Conservation (phyloP, 441 rosid species). For the Lepidium campestre region DNA sequence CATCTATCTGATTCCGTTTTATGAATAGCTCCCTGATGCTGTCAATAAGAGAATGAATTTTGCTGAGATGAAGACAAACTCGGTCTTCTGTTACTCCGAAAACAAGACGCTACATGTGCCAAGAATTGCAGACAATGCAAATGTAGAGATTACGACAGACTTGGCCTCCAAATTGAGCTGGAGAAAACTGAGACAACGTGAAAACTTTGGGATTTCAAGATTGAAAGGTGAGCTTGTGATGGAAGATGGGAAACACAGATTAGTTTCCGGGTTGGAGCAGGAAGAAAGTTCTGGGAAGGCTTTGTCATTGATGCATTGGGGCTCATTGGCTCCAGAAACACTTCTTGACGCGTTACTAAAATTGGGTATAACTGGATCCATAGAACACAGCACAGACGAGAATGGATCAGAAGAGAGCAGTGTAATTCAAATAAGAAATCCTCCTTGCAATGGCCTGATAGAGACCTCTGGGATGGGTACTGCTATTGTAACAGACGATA, state of each 20-base stretch:
- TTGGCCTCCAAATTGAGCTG: constrained; percentile 40
- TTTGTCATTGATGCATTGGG: constrained; percentile 41
- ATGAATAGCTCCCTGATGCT: constrained; percentile 52
- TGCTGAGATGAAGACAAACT: constrained; percentile 24
- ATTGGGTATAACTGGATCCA: constrained; percentile 46
- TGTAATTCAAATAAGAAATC: constrained; percentile 31
- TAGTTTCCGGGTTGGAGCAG: constrained; percentile 33
- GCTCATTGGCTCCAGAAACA: constrained; percentile 40
- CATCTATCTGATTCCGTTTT: constrained; percentile 1
- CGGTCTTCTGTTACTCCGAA: constrained; percentile 40
- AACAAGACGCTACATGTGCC: constrained; percentile 44
- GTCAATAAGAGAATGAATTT: constrained; percentile 32
- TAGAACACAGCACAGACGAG: constrained; percentile 26
- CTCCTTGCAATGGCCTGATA: constrained; percentile 46
- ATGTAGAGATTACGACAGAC: constrained; percentile 51
- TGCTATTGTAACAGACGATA: constrained; percentile 34
- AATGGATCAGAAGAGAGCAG: constrained; percentile 20
- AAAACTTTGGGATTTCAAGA: constrained; percentile 42
- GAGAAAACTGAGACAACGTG: constrained; percentile 34
- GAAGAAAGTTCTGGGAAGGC: constrained; percentile 24
- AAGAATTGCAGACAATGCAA: constrained; percentile 27
- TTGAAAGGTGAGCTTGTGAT: constrained; percentile 54
- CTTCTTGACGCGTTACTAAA: constrained; percentile 41
- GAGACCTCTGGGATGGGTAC: constrained; percentile 40
- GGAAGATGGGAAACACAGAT: constrained; percentile 37